A percentile compares a stretch with the other conserved stretches of the same genome.
These are phyloP conservation scores for Amphichorda felina DNA, from an alignment of 2,329 filamentous ascomycete species.

Conservation along the genomic window DNA sequence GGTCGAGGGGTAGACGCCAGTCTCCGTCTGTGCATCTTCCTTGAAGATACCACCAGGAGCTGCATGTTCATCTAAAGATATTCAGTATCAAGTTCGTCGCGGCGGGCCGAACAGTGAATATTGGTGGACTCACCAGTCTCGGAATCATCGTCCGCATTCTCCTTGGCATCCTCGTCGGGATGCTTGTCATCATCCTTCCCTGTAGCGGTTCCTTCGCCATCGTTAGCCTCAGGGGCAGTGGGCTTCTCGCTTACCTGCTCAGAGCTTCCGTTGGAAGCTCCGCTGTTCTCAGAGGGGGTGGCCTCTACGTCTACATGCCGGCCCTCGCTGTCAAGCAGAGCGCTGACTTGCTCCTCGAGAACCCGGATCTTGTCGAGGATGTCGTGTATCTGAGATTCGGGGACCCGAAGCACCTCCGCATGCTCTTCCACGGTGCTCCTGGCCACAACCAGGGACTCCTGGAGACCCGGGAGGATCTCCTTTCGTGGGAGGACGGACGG, in stretches of 20 bases:
- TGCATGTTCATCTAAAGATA: too few species aligned
- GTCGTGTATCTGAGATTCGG: constrained; percentile 1
- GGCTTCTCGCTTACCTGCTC: background rate
- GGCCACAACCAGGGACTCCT: background rate
- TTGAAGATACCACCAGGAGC: constrained; percentile 2
- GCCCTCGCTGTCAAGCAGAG: background rate
- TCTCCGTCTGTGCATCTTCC: background rate
- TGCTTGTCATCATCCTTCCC: too few species aligned
- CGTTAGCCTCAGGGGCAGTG: background rate
- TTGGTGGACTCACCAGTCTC: too few species aligned
- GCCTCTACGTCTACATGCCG: background rate
- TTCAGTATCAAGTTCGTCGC: too few species aligned
- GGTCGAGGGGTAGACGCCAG: background rate
- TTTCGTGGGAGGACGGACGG: background rate
- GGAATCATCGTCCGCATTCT: too few species aligned
- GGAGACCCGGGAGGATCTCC: background rate
- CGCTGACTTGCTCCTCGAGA: constrained; percentile 1
- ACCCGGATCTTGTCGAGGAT: constrained; percentile 1
- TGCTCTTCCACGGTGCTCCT: background rate
- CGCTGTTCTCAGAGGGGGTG: background rate
- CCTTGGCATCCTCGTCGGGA: too few species aligned
- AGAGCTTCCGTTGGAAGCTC: background rate
- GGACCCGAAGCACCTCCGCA: background rate
- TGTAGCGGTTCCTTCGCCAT: background rate
- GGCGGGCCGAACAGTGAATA: too few species aligned